Percentiles rank a stretch among this genome's conserved stretches.
Conservation (phyloP, 352 stramenopile species). For the Peronospora tabacina region DNA sequence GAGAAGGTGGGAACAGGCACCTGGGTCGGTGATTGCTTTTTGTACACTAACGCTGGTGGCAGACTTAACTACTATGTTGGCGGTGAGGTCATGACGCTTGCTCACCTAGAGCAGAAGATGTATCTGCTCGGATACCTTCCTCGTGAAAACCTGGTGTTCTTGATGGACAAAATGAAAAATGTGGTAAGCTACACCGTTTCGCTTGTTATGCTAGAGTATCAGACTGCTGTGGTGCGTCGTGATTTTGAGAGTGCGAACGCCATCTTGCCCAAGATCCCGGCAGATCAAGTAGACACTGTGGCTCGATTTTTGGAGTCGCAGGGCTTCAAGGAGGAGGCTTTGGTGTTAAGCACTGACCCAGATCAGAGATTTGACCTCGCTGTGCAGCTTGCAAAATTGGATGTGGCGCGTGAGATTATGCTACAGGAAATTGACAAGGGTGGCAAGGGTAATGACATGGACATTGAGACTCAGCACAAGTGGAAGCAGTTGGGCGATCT, state of each 20-base stretch:
- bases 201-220: conserved; percentile 96
- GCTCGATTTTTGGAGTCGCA: conserved; percentile 96
- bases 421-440: conserved; percentile 74
- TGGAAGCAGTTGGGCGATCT: conserved; percentile 96
- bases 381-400: conserved; percentile 94
- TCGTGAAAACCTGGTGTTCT: conserved; percentile 96
- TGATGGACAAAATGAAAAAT: conserved; percentile 97
- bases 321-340: conserved; percentile 97
- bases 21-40: conserved; percentile 99
- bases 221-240: conserved; percentile 96
- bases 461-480: conserved; percentile 94
- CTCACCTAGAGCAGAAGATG: conserved; percentile 92
- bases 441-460: conserved; percentile 71
- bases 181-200: conserved; percentile 90
- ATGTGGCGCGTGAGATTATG: conserved; percentile 92
- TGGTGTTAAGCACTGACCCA: conserved; percentile 89
- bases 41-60: conserved; percentile 94
- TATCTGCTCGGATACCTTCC: conserved; percentile 98
- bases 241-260: conserved; percentile 98
- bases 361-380: conserved; percentile 99
- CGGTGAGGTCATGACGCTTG: conserved; percentile 97
- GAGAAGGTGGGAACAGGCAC: conserved; percentile 93
- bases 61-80: conserved; percentile 99
- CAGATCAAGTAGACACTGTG: conserved; percentile 76
- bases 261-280: conserved; percentile 92